These are phyloP conservation scores for Hymenochaete sp. DNA, from an alignment of 1,284 basidiomycete genomes.

Conservation along the genomic window DNA sequence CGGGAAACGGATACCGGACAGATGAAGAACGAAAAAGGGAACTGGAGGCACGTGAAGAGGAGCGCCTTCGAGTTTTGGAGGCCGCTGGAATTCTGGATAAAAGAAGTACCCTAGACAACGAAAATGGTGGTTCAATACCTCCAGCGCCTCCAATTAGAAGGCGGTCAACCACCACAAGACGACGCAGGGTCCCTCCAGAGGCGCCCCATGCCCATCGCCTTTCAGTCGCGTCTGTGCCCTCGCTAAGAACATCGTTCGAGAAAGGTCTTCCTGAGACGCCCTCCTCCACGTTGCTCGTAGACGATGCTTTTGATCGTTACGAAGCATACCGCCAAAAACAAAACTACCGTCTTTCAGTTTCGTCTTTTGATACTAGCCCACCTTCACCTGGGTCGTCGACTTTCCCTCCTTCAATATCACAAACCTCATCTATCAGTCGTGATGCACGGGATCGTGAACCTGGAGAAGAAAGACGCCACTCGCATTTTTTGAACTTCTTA, in stretches of 20 bases:
- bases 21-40: constrained; percentile 45
- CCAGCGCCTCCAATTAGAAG: constrained; percentile 21
- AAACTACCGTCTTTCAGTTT: constrained; percentile 48
- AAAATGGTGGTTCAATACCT: constrained; percentile 35
- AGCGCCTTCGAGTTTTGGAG: constrained; percentile 75
- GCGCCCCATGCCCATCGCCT: constrained; percentile 38
- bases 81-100: constrained; percentile 82
- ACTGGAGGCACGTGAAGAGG: constrained; percentile 59
- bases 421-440: constrained; percentile 20
- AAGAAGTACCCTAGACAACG: constrained; percentile 22
- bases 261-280: constrained; percentile 54
- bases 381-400: constrained; percentile 22
- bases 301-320: constrained; percentile 61
- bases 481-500: constrained; percentile 47
- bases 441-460: constrained; percentile 19
- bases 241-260: constrained; percentile 19
- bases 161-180: constrained; percentile 20
- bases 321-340: constrained; percentile 33
- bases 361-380: constrained; percentile 42
- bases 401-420: constrained; percentile 22
- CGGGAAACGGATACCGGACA: constrained; percentile 15
- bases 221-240: constrained; percentile 25
- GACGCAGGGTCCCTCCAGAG: constrained; percentile 30
- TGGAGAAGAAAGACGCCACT: too few relatives aligned
- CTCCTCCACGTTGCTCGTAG: constrained; percentile 21